Evolutionary conservation across 108 stramenopile species (phyloP), one percentile per base, ranked within the genome.

Genomic region (Pseudonitzschia multiseries): DNA sequence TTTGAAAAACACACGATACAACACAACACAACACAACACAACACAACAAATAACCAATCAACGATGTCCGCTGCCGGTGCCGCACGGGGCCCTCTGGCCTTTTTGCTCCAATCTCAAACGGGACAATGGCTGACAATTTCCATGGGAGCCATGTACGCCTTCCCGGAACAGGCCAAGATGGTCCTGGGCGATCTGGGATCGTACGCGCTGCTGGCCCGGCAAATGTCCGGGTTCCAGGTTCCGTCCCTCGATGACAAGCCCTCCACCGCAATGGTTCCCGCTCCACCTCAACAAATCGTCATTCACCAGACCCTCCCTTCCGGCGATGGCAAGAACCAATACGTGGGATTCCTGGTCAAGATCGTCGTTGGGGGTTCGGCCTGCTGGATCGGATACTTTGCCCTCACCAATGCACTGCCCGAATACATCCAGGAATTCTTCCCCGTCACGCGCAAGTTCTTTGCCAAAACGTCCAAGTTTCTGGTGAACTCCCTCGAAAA

Each of bases 391-490:
- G 78, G 81, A 0, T 93, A 90, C 73, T 65, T 87, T 51, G 68
- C 89, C 13, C 64, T 86, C 4, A 65, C 75, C 6, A 85, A 89
- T 29, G 68, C 77, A 29, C 68, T 93, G 5, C 92, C 92, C 17
- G 92, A 90, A 22, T 60, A 66, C n/a, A 69, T 84, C 41, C 81
- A 84, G 68, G 86, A 86, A 60, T 69, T 89, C 66, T 73, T 93
- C 48, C 92, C 92, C n/a, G 92, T 93, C 54, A 89, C 89, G 4
- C 79, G 84, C 9, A 63, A 79, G 33, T 73, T 85, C 70, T 93
- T 90, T 68, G 82, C 88, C 26, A 62, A 76, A 66, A 89, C 92
- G 8, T 86, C 87, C 0, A 75, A 85, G n/a, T 81, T 77, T 21
- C 74, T 93, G 27, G 92, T 85, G 29, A 71, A 84, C 57, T 88